These are phyloP conservation scores for Albugo laibachii DNA, from an alignment of 352 stramenopile species.

Conservation along the genomic window DNA sequence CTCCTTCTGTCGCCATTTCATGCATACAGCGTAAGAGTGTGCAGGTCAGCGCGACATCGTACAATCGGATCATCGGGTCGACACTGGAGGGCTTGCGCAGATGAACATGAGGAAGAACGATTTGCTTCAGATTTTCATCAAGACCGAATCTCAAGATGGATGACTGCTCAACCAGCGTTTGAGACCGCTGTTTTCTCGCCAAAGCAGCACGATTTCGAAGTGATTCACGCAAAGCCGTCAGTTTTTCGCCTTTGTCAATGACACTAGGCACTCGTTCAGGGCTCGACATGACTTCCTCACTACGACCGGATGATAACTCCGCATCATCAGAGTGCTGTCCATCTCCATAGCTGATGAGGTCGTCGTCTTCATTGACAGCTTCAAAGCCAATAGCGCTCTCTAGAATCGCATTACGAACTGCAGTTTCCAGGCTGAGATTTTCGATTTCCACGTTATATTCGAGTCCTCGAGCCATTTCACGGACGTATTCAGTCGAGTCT, in stretches of 20 bases:
- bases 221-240: slow-evolving; percentile 31
- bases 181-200: neutral
- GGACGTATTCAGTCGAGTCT: slow-evolving; percentile 43
- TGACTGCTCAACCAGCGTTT: slow-evolving; percentile 16
- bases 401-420: slow-evolving; percentile 1
- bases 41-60: slow-evolving; percentile 65
- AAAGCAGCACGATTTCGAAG: slow-evolving; percentile 18
- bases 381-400: neutral
- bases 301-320: too few relatives aligned
- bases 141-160: slow-evolving; percentile 25
- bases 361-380: neutral
- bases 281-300: neutral
- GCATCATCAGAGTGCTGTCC: neutral
- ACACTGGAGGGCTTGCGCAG: slow-evolving; percentile 50
- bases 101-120: slow-evolving; percentile 49
- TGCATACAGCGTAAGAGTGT: slow-evolving; percentile 63
- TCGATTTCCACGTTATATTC: slow-evolving; percentile 22
- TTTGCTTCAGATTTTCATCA: slow-evolving; percentile 45
- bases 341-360: slow-evolving; percentile 6
- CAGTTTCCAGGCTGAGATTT: slow-evolving; percentile 8
- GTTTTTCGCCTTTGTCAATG: slow-evolving; percentile 25
- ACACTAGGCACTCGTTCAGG: neutral
- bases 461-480: slow-evolving; percentile 38
- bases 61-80: slow-evolving; percentile 60
- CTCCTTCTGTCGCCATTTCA: slow-evolving; percentile 62